These are phyloP conservation scores for Populus alba DNA, from an alignment of 345 rosid genomes.

Conservation along the genomic window DNA sequence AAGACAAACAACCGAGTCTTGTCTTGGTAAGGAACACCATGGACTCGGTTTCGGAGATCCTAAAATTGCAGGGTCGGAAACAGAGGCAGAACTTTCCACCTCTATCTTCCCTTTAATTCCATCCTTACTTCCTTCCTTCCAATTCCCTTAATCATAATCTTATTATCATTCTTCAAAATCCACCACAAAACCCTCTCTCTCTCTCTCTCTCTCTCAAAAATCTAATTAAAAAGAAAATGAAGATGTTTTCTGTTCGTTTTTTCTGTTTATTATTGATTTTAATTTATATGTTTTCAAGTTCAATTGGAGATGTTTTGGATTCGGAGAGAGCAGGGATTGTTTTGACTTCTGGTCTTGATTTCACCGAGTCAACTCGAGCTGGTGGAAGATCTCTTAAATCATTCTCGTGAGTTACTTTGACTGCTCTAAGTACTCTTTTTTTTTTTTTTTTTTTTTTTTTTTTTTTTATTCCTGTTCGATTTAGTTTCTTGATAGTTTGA, in stretches of 20 bases:
- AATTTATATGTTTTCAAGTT: not conserved
- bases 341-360: not conserved
- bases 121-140: not conserved
- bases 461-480: not conserved
- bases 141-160: not conserved
- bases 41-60: not conserved
- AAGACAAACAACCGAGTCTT: not conserved
- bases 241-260: not conserved
- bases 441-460: too few relatives aligned
- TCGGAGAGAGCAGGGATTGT: not conserved
- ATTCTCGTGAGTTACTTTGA: slow-evolving; percentile 9
- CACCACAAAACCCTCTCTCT: not conserved
- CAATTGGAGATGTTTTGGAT: not conserved
- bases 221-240: not conserved
- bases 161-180: not conserved
- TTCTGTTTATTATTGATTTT: slow-evolving; percentile 6
- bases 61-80: not conserved
- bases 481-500: not conserved
- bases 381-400: slow-evolving; percentile 23
- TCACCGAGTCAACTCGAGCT: not conserved
- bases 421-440: not conserved
- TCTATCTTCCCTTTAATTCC: too few relatives aligned
- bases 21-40: not conserved
- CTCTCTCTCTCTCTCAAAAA: not conserved
- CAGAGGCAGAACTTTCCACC: not conserved